phyloP scores from a whole-genome alignment of 2,329 filamentous ascomycete species.

The Calycina marina region DNA sequence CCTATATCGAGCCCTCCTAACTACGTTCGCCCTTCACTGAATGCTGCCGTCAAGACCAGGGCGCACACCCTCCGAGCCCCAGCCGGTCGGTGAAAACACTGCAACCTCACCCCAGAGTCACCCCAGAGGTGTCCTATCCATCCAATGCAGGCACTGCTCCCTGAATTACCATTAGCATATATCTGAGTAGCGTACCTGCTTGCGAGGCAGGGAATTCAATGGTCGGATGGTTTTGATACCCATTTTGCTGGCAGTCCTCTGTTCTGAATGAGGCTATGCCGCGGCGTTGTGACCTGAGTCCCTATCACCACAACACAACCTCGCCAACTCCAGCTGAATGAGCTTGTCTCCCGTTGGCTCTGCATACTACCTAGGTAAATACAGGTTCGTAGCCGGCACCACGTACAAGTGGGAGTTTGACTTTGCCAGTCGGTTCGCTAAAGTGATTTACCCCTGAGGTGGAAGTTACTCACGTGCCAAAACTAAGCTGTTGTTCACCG shows the following conservation, averaged over 20 bases:
- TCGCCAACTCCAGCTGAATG: not conserved
- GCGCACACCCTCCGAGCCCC: not conserved
- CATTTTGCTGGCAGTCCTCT: conserved; percentile 9
- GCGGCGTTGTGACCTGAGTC: not conserved
- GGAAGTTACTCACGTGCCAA: too few species aligned
- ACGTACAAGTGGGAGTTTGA: conserved; percentile 4
- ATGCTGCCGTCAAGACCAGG: not conserved
- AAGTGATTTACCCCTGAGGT: too few species aligned
- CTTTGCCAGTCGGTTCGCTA: conserved; percentile 4
- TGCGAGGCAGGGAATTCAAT: conserved; percentile 4
- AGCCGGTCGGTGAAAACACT: conserved; percentile 3
- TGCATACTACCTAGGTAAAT: not conserved
- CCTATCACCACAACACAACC: conserved; percentile 2
- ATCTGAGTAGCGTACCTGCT: conserved; percentile 4
- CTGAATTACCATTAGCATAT: conserved; percentile 1
- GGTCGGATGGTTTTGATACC: conserved; percentile 9
- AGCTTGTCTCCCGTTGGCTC: not conserved
- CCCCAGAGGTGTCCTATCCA: conserved; percentile 8
- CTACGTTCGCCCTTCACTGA: not conserved
- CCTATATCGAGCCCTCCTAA: not conserved
- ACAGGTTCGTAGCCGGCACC: conserved; percentile 6
- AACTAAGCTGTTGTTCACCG: too few species aligned
- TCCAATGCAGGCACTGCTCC: conserved; percentile 3
- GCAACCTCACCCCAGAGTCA: conserved; percentile 2
- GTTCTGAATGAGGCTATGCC: conserved; percentile 4